A percentile compares a stretch with the other conserved stretches of the same genome.
These are phyloP conservation scores for Litchi chinensis DNA, from an alignment of 345 rosid genomes.

Conservation along the genomic window DNA sequence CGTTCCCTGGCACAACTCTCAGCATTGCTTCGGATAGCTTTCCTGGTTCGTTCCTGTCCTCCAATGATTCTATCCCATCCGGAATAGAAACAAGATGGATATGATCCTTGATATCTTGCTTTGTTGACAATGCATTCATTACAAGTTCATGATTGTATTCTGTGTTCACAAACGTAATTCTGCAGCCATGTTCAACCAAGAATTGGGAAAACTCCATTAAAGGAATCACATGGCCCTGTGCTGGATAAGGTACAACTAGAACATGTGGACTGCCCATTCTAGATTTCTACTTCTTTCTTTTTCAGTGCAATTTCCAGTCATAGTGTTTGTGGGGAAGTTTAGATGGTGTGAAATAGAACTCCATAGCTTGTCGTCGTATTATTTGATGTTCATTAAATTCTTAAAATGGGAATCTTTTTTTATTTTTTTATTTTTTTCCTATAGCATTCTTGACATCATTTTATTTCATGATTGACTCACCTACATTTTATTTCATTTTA, in stretches of 20 bases:
- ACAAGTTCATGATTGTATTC: conserved; percentile 36
- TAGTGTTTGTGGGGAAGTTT: background rate
- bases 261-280: conserved; percentile 37
- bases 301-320: background rate
- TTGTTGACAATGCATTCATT: conserved; percentile 23
- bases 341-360: background rate
- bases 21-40: conserved; percentile 31
- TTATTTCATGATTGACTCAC: background rate
- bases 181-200: conserved; percentile 31
- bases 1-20: conserved; percentile 37
- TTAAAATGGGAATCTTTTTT: no score
- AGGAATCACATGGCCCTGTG: conserved; percentile 60
- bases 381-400: background rate
- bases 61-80: conserved; percentile 45
- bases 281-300: background rate
- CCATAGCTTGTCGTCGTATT: background rate
- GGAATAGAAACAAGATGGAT: conserved; percentile 45
- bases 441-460: background rate
- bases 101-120: conserved; percentile 3
- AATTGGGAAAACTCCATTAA: conserved; percentile 37
- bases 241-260: conserved; percentile 47
- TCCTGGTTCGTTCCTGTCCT: conserved; percentile 36
- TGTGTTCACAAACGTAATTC: conserved; percentile 40
- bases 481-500: background rate
- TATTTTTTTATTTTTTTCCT: no score